Base-by-base conservation (phyloP, 2,329 filamentous ascomycete genomes). In the Beauveria sp. region DNA sequence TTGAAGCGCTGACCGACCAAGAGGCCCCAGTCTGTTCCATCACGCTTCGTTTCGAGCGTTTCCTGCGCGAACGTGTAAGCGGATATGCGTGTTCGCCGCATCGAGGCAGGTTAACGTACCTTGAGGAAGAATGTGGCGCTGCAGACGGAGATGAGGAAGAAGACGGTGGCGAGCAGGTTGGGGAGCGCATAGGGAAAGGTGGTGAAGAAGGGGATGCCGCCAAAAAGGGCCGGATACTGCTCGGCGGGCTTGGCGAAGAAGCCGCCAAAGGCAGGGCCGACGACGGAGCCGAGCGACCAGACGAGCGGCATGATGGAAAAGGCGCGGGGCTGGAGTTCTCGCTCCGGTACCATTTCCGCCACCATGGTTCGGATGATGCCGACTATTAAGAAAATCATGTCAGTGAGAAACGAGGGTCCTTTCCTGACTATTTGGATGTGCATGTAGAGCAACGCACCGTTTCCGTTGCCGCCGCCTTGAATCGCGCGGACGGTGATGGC, bases 241-340 rank as follows among this genome's bases (percentile, higher is more conserved):
- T 87, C 81, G 1, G 87, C 86, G 0, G 93, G 93, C 62, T 91
- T 87, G 9, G 92, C 91, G 63, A 98, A 85, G 64, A 91, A 87
- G 5, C 93, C 93, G 30, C 93, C 93, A 69, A 98, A 89, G 4
- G 86, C 87, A 1, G 93, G 93, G 0, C 93, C 93, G 66, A 96
- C 89, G 43, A 96, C 91, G 42, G 86, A 89, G 0, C 93, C 93
- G 58, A 97, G 78, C 12, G 87, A 92, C 89, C 91, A 98, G 38
- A 85, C 90, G 18, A 98, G 76, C 4, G 93, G 93, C 93, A 98
- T 97, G 51, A 98, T 80, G 65, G 88, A 92, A 73, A 98, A 98
- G 0, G 95, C 95, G 58, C 86, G 81, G 0, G 93, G 93, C 70
- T 97, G 93, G 7, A 96, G 79, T 70, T 92, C 89, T 71, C 84